phyloP scores from a whole-genome alignment of 768 basidiomycete species.

The Psilocybe subaeruginosa region DNA sequence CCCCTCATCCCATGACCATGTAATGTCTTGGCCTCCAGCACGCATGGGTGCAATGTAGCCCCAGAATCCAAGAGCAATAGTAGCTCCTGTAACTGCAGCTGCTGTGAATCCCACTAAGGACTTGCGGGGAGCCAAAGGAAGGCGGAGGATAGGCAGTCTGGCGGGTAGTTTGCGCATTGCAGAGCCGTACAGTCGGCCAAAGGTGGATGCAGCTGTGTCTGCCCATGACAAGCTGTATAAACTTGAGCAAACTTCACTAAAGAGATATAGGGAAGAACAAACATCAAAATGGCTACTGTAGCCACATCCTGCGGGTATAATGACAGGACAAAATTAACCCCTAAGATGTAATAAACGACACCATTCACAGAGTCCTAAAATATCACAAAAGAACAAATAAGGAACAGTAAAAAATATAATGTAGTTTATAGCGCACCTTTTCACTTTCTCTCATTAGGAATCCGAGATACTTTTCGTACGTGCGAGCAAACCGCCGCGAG shows the following conservation, averaged over 20 bases:
- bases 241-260: background rate
- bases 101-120: conserved; percentile 85
- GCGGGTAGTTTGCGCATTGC: conserved; percentile 56
- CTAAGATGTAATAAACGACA: conserved; percentile 89
- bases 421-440: conserved; percentile 47
- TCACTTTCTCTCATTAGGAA: conserved; percentile 92
- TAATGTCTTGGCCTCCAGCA: conserved; percentile 34
- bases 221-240: conserved; percentile 86
- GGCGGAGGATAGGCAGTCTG: conserved; percentile 42
- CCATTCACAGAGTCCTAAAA: conserved; percentile 75
- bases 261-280: conserved; percentile 30
- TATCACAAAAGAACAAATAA: background rate
- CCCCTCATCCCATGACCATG: conserved; percentile 63
- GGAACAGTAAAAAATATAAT: background rate
- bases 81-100: conserved; percentile 71
- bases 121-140: conserved; percentile 82
- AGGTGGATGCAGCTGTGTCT: conserved; percentile 90
- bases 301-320: conserved; percentile 87
- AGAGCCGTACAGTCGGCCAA: conserved; percentile 85
- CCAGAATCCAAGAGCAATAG: conserved; percentile 76
- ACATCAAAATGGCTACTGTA: conserved; percentile 90
- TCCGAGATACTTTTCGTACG: conserved; percentile 75
- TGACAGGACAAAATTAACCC: conserved; percentile 75
- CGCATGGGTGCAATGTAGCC: conserved; percentile 55
- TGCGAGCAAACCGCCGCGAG: conserved; percentile 61